phyloP scores from a whole-genome alignment of 257 asterid species.

The Pogostemon cablin region DNA sequence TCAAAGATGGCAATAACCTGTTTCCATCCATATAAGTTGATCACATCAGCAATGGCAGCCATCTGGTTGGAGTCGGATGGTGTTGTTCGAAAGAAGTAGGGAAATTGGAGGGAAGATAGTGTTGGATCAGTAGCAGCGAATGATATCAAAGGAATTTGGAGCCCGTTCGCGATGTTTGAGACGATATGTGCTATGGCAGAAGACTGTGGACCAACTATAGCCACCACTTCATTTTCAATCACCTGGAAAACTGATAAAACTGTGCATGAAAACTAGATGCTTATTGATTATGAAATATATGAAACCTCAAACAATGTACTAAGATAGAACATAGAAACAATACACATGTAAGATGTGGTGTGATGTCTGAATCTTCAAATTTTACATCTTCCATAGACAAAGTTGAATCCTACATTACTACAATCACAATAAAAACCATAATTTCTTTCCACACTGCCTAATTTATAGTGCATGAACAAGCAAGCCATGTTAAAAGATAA shows the following conservation, averaged over 20 bases:
- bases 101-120: slow-evolving; percentile 60
- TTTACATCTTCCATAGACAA: too few relatives aligned
- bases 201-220: slow-evolving; percentile 71
- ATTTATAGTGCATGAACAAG: too few relatives aligned
- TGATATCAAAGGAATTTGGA: slow-evolving; percentile 59
- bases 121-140: slow-evolving; percentile 67
- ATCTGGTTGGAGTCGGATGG: slow-evolving; percentile 60
- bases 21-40: slow-evolving; percentile 53
- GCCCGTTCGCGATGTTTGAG: slow-evolving; percentile 55
- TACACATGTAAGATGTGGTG: too few relatives aligned
- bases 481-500: too few relatives aligned
- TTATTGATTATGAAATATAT: not conserved
- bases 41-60: slow-evolving; percentile 57
- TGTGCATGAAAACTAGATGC: not conserved
- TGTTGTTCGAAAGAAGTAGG: slow-evolving; percentile 59
- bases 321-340: not conserved
- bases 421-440: too few relatives aligned
- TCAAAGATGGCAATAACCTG: slow-evolving; percentile 52
- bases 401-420: too few relatives aligned
- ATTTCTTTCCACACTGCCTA: too few relatives aligned
- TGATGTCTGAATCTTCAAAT: too few relatives aligned
- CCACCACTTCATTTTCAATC: slow-evolving; percentile 61
- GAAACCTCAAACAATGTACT: not conserved
- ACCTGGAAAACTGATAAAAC: slow-evolving; percentile 53
- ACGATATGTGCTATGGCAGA: slow-evolving; percentile 57